Base-by-base conservation (phyloP, 805 yeast genomes). In the Danielozyma ontarioensis region DNA sequence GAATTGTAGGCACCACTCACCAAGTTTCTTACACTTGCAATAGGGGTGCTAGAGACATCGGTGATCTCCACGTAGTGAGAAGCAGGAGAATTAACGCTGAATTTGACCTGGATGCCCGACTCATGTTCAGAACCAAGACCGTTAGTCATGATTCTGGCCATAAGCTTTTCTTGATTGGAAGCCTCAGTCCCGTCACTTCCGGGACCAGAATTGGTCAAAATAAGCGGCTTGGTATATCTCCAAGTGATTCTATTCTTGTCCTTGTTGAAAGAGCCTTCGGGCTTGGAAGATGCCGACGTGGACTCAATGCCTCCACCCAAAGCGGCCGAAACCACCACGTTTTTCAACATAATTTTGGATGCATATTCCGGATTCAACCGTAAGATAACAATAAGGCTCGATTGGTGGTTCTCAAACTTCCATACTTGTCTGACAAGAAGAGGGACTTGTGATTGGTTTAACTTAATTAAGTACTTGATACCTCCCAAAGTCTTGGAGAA, bases 181-280 rank as follows among this genome's bases (percentile, higher is more conserved):
- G 33, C 6, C 44, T 83, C 88, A 21, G 34, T 39, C 6, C 25
- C 32, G 4, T 26, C 27, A 15, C 41, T 37, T n/a, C 45, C 62
- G 11, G 43, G 34, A 10, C 22, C 22, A 6, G 22, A 19, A 10
- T 19, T 19, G 17, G 55, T 46, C 37, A 75, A 64, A 4, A 42
- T 46, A 24, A 74, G 42, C 3, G 76, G 70, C 7, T 58, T 41
- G 18, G 46, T 40, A 45, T 78, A 77, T 53, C 83, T 76, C 96
- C 97, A 89, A 1, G 93, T 81, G 37, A 93, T 80, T 59, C 97
- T 76, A 45, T 78, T 81, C 51, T 78, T 80, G 33, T 88, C 97
- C 50, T 77, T 82, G 59, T 82, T 86, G 68, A 88, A 90, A 1
- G 94, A 76, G 36, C 97, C 97, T 35, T 83, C 80, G 4, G 98